Base-by-base conservation (phyloP, 2,329 filamentous ascomycete genomes). In the Aspergillus sp. region DNA sequence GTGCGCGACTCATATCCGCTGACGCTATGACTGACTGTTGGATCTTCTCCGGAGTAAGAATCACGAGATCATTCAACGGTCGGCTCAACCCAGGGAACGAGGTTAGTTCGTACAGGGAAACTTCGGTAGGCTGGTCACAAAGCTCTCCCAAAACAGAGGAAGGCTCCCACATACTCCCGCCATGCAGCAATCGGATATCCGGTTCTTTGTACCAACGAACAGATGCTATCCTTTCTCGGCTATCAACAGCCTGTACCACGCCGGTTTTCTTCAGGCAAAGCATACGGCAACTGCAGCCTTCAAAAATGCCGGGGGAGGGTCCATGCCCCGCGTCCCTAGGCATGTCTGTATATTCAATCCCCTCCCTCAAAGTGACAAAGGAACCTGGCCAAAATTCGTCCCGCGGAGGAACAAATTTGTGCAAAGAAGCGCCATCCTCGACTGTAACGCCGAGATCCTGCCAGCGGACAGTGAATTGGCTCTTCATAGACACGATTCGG, bases 371-470 rank as follows among this genome's bases (percentile, higher is more conserved):
- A 37, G 63, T 61, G 10, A 74, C 61, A 19, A 76, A 59, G 42
- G 76, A 70, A 6, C 72, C 72, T 3, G 74, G 72, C 64, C 70
- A 74, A 1, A 74, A 63, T 35, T 76, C 71, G 33, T 73, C 65
- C 29, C 75, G 70, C 25, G 48, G 39, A 4, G 41, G 34, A 12
- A 30, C 28, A 38, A 45, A 45, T 15, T 19, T 40, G 26, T 41
- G 53, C 3, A 78, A 44, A 5, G 58, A 48, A 6, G 59, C 63
- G 26, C 66, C 64, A 8, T 50, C 32, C 25, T 73, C 62, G 16
- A 60, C 57, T 1, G 69, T 71, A 17, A 68, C 55, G 6, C 63
- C 64, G 11, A 69, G 59, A 45, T 78, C 71, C 44, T 78, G 74
- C 75, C 75, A 79, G 39, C 69, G 66, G 4, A 78, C 68, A 1